phyloP scores from a whole-genome alignment of 2,329 filamentous ascomycete genomes.

The Alternaria brassicicola region DNA sequence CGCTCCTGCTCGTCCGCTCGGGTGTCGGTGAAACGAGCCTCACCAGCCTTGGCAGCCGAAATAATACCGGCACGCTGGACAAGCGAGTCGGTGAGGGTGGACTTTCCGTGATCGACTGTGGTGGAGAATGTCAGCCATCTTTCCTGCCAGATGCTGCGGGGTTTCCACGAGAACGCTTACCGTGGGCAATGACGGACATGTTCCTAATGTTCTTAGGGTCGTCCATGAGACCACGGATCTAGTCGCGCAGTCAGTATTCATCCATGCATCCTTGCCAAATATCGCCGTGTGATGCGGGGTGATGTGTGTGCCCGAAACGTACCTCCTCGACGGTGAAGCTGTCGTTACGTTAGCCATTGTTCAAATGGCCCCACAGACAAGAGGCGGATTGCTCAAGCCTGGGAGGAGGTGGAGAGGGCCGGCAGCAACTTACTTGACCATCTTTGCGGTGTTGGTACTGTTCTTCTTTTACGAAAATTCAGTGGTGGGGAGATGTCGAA shows the following conservation, averaged over 20 bases:
- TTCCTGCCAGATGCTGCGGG: slow-evolving; percentile 19
- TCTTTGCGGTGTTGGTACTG: slow-evolving; percentile 79
- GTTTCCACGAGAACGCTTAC: slow-evolving; percentile 51
- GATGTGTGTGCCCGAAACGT: slow-evolving; percentile 49
- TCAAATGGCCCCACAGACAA: background rate
- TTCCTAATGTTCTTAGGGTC: slow-evolving; percentile 80
- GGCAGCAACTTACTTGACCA: slow-evolving; percentile 90
- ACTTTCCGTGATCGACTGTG: slow-evolving; percentile 97
- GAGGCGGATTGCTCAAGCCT: background rate
- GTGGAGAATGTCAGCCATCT: slow-evolving; percentile 33
- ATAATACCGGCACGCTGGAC: slow-evolving; percentile 99
- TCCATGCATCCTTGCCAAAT: slow-evolving; percentile 15
- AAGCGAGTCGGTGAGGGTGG: slow-evolving; percentile 98
- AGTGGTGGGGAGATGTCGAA: slow-evolving; percentile 37
- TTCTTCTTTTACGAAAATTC: slow-evolving; percentile 46
- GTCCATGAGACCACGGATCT: slow-evolving; percentile 81
- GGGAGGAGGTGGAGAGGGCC: background rate
- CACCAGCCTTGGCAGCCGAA: slow-evolving; percentile 95
- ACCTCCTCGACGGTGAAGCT: slow-evolving; percentile 98
- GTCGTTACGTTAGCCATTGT: slow-evolving; percentile 57
- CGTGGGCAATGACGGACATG: slow-evolving; percentile 99
- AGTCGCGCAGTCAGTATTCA: slow-evolving; percentile 36
- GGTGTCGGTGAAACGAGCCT: slow-evolving; percentile 95
- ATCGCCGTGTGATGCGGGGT: slow-evolving; percentile 25
- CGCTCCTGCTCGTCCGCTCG: slow-evolving; percentile 98